phyloP scores from a whole-genome alignment of 2,329 filamentous ascomycete genomes.

The Xylaria sp. region DNA sequence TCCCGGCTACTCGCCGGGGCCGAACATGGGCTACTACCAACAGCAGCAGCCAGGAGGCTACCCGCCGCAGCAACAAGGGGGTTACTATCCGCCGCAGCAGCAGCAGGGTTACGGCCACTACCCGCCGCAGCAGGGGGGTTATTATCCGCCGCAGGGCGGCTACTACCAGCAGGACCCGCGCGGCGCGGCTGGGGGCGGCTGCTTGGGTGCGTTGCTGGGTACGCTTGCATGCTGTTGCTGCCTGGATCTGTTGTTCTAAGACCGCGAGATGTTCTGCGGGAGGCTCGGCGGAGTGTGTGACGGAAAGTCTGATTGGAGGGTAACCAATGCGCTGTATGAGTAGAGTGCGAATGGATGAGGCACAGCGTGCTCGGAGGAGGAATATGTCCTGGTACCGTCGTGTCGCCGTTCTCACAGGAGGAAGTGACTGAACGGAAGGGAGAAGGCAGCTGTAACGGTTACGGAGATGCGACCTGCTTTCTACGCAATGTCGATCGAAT shows the following conservation, averaged over 20 bases:
- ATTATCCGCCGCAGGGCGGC: conserved; percentile 51
- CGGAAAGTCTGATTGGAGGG: background rate
- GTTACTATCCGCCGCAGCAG: conserved; percentile 38
- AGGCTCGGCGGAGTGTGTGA: background rate
- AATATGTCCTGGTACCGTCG: background rate
- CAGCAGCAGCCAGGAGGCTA: conserved; percentile 53
- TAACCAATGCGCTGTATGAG: background rate
- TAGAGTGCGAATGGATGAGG: background rate
- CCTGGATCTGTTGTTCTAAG: conserved; percentile 65
- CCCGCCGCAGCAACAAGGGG: conserved; percentile 52
- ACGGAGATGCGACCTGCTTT: background rate
- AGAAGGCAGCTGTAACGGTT: background rate
- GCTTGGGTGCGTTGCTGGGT: conserved; percentile 60
- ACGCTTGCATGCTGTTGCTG: conserved; percentile 69
- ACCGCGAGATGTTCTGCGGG: background rate
- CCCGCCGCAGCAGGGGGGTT: conserved; percentile 49
- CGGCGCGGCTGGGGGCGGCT: conserved; percentile 42
- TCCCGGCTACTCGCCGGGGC: conserved; percentile 53
- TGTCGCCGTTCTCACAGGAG: background rate
- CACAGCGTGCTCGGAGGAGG: background rate
- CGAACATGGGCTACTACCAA: conserved; percentile 59
- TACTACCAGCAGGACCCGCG: conserved; percentile 51
- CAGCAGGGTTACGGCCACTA: conserved; percentile 42
- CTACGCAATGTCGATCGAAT: background rate
- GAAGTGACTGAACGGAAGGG: background rate